phyloP scores from a whole-genome alignment of 169 alveolate genomes.

The Theileria orientalis region DNA sequence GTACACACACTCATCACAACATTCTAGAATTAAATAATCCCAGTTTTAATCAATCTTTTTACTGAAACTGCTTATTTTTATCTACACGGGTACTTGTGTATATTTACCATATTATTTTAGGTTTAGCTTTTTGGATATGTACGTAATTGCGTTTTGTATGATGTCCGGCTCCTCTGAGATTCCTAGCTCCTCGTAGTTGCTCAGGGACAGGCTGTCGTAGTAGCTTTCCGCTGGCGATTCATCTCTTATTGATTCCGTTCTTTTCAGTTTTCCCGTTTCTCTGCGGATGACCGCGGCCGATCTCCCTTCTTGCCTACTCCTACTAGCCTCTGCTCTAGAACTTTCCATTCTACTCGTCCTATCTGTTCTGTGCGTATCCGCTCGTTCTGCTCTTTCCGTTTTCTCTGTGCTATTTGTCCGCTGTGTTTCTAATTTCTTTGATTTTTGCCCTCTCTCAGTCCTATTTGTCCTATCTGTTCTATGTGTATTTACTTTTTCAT shows the following conservation, averaged over 20 bases:
- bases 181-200: conserved; percentile 11
- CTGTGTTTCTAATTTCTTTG: not conserved
- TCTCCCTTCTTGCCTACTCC: no score
- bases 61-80: no score
- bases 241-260: conserved; percentile 1
- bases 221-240: not conserved
- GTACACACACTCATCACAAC: not conserved
- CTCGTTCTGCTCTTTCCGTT: no score
- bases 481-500: no score
- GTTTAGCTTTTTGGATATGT: conserved; percentile 37
- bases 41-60: no score
- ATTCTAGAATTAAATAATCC: not conserved
- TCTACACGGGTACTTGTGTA: not conserved
- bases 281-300: not conserved
- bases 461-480: no score
- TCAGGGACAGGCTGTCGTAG: not conserved
- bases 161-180: conserved; percentile 33
- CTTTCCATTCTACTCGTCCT: no score
- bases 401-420: not conserved
- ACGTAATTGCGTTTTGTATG: conserved; percentile 44
- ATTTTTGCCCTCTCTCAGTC: not conserved
- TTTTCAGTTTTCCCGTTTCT: not conserved
- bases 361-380: no score
- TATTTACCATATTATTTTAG: not conserved
- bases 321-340: no score